Percentiles rank a stretch among this genome's conserved stretches.
phyloP scores from a whole-genome alignment of 1,284 basidiomycete genomes.

The Sporisorium sorghi region DNA sequence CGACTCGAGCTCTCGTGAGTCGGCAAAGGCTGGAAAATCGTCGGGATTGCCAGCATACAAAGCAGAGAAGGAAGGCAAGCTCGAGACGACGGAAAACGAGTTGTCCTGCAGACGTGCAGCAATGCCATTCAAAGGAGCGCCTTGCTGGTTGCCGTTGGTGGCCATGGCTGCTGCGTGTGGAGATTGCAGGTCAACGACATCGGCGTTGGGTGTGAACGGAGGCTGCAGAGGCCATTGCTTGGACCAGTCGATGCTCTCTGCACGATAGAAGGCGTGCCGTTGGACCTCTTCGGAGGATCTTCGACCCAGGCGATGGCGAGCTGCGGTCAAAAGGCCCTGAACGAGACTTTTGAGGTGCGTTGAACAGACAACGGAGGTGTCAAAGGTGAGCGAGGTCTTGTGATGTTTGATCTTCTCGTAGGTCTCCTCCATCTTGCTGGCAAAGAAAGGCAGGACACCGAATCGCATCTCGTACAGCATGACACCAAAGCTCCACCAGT shows the following conservation, averaged over 20 bases:
- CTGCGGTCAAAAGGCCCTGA: constrained; percentile 39
- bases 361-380: constrained; percentile 38
- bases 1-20: constrained; percentile 49
- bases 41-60: constrained; percentile 58
- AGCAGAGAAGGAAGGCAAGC: constrained; percentile 60
- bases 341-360: constrained; percentile 42
- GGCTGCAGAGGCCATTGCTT: constrained; percentile 43
- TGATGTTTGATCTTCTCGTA: constrained; percentile 66
- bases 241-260: constrained; percentile 55
- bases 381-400: constrained; percentile 41
- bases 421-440: constrained; percentile 60
- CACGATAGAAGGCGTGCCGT: constrained; percentile 49
- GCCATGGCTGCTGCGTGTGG: constrained; percentile 4
- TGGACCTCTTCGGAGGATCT: constrained; percentile 51
- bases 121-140: not conserved
- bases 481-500: constrained; percentile 68
- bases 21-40: constrained; percentile 62
- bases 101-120: constrained; percentile 24
- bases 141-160: not conserved
- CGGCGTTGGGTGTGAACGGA: constrained; percentile 60
- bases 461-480: constrained; percentile 67
- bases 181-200: constrained; percentile 32
- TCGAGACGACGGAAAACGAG: constrained; percentile 48
- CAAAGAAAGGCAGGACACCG: constrained; percentile 64
- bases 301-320: constrained; percentile 51